phyloP scores from a whole-genome alignment of 139 green algal genomes.

The Auxenochlorella pyrenoidosa region DNA sequence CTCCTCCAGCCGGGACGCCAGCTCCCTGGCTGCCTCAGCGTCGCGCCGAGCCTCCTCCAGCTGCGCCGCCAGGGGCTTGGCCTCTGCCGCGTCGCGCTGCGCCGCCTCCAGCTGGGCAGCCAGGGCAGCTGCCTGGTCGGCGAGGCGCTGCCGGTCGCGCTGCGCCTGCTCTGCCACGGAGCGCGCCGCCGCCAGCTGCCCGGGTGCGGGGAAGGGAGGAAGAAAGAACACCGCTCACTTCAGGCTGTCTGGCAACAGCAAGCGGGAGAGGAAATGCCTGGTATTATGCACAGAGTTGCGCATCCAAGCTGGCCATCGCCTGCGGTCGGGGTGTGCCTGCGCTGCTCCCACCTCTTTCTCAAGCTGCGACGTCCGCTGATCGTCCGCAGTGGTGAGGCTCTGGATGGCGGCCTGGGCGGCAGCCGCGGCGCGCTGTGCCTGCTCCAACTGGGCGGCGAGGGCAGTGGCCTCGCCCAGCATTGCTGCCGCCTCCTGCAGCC shows the following conservation, averaged over 20 bases:
- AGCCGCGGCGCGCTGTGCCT: no score
- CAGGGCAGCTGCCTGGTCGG: background rate
- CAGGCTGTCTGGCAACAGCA: background rate
- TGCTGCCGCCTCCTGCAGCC: background rate
- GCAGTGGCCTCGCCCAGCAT: background rate
- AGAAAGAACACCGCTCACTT: background rate
- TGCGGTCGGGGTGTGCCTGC: no score
- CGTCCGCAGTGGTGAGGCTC: background rate
- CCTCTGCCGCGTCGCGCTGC: conserved; percentile 3
- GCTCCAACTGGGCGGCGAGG: no score
- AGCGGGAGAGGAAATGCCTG: no score
- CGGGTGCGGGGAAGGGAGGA: background rate
- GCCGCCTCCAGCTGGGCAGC: background rate
- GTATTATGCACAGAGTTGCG: no score
- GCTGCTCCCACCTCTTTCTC: background rate
- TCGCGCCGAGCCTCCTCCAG: background rate
- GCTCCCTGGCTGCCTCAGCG: background rate
- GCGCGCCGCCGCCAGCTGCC: background rate
- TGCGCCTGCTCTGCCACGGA: background rate
- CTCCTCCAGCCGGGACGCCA: background rate
- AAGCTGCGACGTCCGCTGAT: background rate
- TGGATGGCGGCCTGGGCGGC: background rate
- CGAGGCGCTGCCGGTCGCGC: background rate
- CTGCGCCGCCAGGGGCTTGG: background rate
- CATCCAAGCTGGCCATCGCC: no score